Percentiles rank a stretch among this genome's conserved stretches.
phyloP scores from a whole-genome alignment of 1,284 basidiomycete genomes.

The Lentinula novae-zelandiae region DNA sequence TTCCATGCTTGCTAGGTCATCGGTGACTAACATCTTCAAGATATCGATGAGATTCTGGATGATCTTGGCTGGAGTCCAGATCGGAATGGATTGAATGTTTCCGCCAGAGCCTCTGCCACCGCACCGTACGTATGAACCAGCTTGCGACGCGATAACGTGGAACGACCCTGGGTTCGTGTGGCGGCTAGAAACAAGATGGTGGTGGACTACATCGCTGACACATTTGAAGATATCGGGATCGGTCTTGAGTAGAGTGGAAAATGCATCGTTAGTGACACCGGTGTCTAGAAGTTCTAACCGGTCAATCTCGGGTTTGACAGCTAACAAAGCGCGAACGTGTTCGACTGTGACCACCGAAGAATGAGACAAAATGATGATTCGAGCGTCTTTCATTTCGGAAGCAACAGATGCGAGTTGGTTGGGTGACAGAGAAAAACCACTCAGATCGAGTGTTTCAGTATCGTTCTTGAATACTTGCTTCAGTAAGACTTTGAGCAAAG shows the following conservation, averaged over 20 bases:
- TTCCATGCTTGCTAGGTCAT: too few species aligned
- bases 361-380: slow-evolving; percentile 13
- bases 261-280: slow-evolving; percentile 14
- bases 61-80: too few species aligned
- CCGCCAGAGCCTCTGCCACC: too few species aligned
- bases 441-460: slow-evolving; percentile 21
- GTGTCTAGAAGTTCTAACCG: slow-evolving; percentile 22
- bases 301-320: slow-evolving; percentile 15
- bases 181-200: not conserved
- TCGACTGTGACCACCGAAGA: slow-evolving; percentile 19
- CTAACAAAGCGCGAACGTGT: slow-evolving; percentile 17
- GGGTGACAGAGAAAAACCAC: slow-evolving; percentile 19
- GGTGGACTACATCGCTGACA: slow-evolving; percentile 23
- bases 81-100: too few species aligned
- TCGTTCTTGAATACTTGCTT: slow-evolving; percentile 14
- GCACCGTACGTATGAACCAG: too few species aligned
- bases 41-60: too few species aligned
- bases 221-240: slow-evolving; percentile 19
- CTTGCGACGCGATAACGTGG: too few species aligned
- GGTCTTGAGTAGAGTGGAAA: slow-evolving; percentile 15
- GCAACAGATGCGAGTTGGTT: slow-evolving; percentile 20
- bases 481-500: slow-evolving; percentile 20
- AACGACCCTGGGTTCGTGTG: too few species aligned
- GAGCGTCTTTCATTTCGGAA: not conserved
- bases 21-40: too few species aligned